Evolutionary conservation across 2,329 filamentous ascomycete genomes (phyloP).

Genomic region (Aspergillus sp.): DNA sequence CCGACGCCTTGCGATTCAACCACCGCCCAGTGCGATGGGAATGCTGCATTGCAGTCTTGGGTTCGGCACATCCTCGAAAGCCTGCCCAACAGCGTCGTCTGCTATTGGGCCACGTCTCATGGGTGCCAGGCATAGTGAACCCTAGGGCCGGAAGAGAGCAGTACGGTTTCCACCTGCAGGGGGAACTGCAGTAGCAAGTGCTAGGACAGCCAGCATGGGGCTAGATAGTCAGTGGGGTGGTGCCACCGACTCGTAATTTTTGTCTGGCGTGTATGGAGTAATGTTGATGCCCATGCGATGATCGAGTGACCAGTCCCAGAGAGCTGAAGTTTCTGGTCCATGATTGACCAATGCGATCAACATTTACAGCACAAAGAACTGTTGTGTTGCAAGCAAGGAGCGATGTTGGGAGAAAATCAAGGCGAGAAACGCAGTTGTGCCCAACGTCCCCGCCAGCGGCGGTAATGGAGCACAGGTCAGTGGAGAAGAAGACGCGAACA

Average conservation of each 20-base stretch:
- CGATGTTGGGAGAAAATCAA: not conserved
- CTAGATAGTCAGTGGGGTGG: conserved; percentile 11
- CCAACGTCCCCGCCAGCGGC: conserved; percentile 15
- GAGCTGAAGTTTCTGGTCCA: not conserved
- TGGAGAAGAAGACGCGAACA: not conserved
- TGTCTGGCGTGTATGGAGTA: conserved; percentile 8
- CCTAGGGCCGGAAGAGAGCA: conserved; percentile 14
- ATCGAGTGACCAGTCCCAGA: not conserved
- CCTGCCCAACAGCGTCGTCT: conserved; percentile 20
- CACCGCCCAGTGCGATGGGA: conserved; percentile 19
- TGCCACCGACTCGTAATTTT: conserved; percentile 16
- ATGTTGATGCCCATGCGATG: not conserved
- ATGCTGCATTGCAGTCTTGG: conserved; percentile 21
- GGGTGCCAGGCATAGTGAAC: conserved; percentile 18
- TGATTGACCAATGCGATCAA: not conserved
- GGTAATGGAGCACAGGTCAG: conserved; percentile 7
- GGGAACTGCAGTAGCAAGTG: conserved; percentile 20
- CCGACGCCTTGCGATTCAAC: conserved; percentile 27
- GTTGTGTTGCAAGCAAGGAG: not conserved
- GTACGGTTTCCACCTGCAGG: conserved; percentile 20
- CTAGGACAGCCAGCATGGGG: conserved; percentile 3
- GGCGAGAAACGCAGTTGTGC: not conserved
- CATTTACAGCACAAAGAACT: not conserved
- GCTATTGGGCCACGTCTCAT: conserved; percentile 37
- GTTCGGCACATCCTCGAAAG: conserved; percentile 25